A percentile compares a stretch with the other conserved stretches of the same genome.
Evolutionary conservation across 2,329 filamentous ascomycete species (phyloP).

Genomic region (Pseudonectria foliicola): DNA sequence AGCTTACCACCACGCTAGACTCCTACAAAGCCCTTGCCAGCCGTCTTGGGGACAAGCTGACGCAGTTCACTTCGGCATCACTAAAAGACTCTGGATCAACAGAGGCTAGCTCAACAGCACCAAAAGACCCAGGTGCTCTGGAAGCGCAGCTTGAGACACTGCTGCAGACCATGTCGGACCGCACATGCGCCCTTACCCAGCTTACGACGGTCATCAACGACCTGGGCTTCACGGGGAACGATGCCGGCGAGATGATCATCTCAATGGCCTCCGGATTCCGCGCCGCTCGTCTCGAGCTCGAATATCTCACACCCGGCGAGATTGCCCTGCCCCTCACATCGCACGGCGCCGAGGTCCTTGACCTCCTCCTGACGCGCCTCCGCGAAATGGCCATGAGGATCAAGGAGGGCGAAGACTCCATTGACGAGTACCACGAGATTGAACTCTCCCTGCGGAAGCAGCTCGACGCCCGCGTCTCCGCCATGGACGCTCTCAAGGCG

Average conservation of each 20-base stretch:
- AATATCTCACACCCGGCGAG: slow-evolving; percentile 55
- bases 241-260: slow-evolving; percentile 41
- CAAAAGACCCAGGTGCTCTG: slow-evolving; percentile 20
- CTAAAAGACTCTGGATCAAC: slow-evolving; percentile 7
- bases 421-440: slow-evolving; percentile 54
- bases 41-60: slow-evolving; percentile 31
- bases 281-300: slow-evolving; percentile 51
- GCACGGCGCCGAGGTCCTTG: slow-evolving; percentile 48
- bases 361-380: slow-evolving; percentile 45
- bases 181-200: slow-evolving; percentile 38
- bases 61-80: slow-evolving; percentile 9
- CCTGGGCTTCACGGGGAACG: slow-evolving; percentile 44
- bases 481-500: slow-evolving; percentile 40
- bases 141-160: slow-evolving; percentile 37
- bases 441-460: slow-evolving; percentile 51
- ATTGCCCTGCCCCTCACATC: slow-evolving; percentile 44
- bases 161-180: slow-evolving; percentile 40
- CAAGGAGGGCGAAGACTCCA: slow-evolving; percentile 43
- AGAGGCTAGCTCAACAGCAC: slow-evolving; percentile 7
- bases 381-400: slow-evolving; percentile 40
- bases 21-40: slow-evolving; percentile 36
- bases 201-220: slow-evolving; percentile 38
- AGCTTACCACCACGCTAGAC: slow-evolving; percentile 40
- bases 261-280: slow-evolving; percentile 45
- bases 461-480: slow-evolving; percentile 44